A percentile compares a stretch with the other conserved stretches of the same genome.
Conservation (phyloP, 768 basidiomycete species). For the Lactarius akahatsu region DNA sequence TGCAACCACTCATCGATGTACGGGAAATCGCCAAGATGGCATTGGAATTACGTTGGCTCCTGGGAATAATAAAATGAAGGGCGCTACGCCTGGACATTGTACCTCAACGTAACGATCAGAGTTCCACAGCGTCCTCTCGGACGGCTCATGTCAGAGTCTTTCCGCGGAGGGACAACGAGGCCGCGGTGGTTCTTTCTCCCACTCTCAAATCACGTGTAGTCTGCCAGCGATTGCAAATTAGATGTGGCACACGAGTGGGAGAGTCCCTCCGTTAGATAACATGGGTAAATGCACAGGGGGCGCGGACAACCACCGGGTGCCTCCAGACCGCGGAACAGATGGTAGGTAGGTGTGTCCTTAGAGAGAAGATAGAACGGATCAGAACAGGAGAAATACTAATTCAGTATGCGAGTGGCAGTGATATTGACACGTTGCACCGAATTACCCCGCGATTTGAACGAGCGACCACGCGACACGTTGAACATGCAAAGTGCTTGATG, state of each 20-base stretch:
- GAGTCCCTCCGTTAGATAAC: background rate
- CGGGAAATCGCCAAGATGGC: background rate
- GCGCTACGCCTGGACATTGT: background rate
- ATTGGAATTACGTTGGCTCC: background rate
- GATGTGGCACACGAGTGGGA: background rate
- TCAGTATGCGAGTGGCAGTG: background rate
- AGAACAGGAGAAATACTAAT: background rate
- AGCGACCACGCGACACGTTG: background rate
- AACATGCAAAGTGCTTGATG: background rate
- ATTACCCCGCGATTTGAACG: background rate
- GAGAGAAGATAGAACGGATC: background rate
- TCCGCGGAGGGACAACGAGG: background rate
- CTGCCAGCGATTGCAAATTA: background rate
- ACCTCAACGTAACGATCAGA: background rate
- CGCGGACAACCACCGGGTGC: background rate
- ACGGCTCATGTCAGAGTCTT: background rate
- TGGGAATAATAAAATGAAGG: background rate
- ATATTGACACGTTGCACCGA: background rate
- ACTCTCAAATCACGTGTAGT: background rate
- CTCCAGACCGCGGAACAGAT: background rate
- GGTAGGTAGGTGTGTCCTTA: background rate
- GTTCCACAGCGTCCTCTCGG: background rate
- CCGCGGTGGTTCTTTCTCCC: background rate
- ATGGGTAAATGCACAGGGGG: background rate
- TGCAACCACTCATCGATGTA: background rate